phyloP scores from a whole-genome alignment of 805 yeast genomes.

The Ascoidea asiatica region DNA sequence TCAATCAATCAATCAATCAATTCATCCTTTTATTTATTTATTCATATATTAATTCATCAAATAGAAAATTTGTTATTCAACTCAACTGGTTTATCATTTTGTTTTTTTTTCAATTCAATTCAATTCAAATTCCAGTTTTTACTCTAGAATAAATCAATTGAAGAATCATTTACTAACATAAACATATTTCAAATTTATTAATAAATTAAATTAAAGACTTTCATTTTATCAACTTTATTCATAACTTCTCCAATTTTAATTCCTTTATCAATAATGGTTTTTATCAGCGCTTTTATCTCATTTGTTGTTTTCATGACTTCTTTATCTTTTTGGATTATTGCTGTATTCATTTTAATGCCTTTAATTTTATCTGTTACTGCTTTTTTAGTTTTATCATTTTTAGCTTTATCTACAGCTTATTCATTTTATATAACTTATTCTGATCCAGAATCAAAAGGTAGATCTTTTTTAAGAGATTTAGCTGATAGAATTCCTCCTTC shows the following conservation, averaged over 20 bases:
- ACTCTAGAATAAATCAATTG: no score
- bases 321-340: not conserved
- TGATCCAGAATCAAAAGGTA: not conserved
- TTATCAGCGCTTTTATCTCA: not conserved
- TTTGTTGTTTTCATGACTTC: not conserved
- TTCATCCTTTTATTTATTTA: no score
- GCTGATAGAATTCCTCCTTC: not conserved
- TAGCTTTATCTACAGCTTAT: not conserved
- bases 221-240: not conserved
- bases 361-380: not conserved
- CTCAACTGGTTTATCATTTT: not conserved
- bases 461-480: not conserved
- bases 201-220: no score
- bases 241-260: not conserved
- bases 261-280: not conserved
- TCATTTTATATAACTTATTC: not conserved
- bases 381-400: not conserved
- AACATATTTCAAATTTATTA: no score
- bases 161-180: no score
- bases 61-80: not conserved
- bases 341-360: not conserved
- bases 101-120: not conserved
- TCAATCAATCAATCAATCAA: no score
- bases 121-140: not conserved
- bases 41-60: no score